Percentiles rank a stretch among this genome's conserved stretches.
Conservation (phyloP, 2,329 filamentous ascomycete genomes). For the Oidium heveae region DNA sequence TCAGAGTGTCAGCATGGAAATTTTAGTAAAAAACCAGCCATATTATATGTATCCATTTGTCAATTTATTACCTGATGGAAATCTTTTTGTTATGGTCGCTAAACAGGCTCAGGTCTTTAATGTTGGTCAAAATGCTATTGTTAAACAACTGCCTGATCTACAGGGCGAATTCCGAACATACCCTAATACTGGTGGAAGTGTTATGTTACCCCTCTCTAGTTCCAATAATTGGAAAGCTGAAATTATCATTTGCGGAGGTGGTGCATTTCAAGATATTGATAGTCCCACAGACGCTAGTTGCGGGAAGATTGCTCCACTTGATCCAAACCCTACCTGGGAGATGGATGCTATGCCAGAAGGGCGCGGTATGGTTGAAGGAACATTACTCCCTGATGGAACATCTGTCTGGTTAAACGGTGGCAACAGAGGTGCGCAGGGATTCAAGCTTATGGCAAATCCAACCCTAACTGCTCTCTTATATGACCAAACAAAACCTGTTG, state of each 20-base stretch:
- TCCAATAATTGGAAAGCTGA: conserved; percentile 26
- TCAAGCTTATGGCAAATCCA: conserved; percentile 27
- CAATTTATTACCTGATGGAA: conserved; percentile 29
- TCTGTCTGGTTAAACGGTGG: conserved; percentile 33
- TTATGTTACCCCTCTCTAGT: conserved; percentile 26
- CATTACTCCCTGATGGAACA: conserved; percentile 32
- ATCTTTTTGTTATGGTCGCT: conserved; percentile 28
- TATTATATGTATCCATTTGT: conserved; percentile 41
- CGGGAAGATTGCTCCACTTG: conserved; percentile 27
- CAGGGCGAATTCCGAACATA: conserved; percentile 31
- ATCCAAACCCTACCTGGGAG: conserved; percentile 23
- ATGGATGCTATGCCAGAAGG: conserved; percentile 33
- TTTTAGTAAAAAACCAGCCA: conserved; percentile 30
- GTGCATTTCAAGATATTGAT: conserved; percentile 31
- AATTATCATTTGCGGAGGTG: conserved; percentile 31
- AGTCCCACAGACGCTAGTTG: conserved; percentile 31
- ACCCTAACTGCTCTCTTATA: conserved; percentile 31
- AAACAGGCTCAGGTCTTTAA: conserved; percentile 31
- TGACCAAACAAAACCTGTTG: conserved; percentile 23
- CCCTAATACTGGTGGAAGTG: conserved; percentile 32
- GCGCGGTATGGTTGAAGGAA: conserved; percentile 33
- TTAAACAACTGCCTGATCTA: conserved; percentile 24
- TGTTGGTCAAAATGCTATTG: conserved; percentile 19
- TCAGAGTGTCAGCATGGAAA: conserved; percentile 23
- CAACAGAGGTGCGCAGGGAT: conserved; percentile 31